Evolutionary conservation across 1,284 basidiomycete genomes (phyloP), one percentile per base, ranked within the genome.

Genomic region (Pholiota adiposa): DNA sequence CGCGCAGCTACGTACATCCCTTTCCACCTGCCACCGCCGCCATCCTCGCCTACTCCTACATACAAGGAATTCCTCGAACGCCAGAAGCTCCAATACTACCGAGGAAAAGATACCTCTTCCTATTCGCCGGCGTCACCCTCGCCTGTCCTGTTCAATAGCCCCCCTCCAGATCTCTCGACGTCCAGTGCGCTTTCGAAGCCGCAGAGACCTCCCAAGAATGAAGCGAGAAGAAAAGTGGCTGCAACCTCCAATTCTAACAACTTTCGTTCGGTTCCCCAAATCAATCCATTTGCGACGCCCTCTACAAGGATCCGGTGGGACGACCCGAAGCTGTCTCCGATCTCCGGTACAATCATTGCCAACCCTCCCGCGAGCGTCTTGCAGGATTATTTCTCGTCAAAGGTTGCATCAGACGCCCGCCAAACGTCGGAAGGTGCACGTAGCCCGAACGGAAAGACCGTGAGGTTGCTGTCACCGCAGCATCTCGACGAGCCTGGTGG

Each of bases 241-340:
- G n/a, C n/a, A n/a, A n/a, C n/a, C n/a, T n/a, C n/a, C n/a, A n/a
- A n/a, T n/a, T n/a, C 18, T 16, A n/a, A 33, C 29, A 56, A 38
- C 16, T 3, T 38, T 38, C 61, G 34, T 67, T 65, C 46, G 67
- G 69, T 40, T 62, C 64, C 63, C 3, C 62, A 61, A n/a, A 38
- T 54, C 5, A 63, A 62, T 21, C 61, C 59, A 1, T 66, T 60
- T 38, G 60, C 56, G 34, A 51, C 62, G 12, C 58, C 58, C 3
- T 48, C 63, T 8, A 58, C 51, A 11, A 58, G 46, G 8, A 60
- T 59, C 46, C 57, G 68, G 14, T 67, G 65, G 64, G 67, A 63
- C n/a, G 69, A 70, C 34, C 67, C 69, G 6, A 70, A 70, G 56
- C 54, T 70, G 5, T 70, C 68, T 11, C 69, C 69, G 2, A 58